Conservation (phyloP, 1,139 yeast genomes). For the Kodamaea fungicola region DNA sequence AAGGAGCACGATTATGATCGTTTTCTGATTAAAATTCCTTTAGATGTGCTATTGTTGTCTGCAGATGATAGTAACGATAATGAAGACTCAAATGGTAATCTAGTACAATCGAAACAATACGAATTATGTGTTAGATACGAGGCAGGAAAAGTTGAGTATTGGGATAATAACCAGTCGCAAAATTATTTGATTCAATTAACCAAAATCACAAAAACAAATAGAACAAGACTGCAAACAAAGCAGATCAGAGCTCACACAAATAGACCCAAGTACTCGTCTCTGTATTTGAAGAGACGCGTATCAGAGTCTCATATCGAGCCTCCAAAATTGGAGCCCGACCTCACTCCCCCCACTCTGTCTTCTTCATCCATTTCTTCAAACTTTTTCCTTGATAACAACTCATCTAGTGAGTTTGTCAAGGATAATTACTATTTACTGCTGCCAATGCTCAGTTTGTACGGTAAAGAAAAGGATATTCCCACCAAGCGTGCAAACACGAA, state of each 20-base stretch:
- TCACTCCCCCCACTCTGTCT: conserved; percentile 8
- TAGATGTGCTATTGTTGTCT: conserved; percentile 30
- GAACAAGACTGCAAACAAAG: not conserved
- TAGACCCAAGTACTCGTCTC: conserved; percentile 39
- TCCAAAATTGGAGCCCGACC: conserved; percentile 7
- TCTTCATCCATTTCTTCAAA: conserved; percentile 1
- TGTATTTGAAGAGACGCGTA: conserved; percentile 33
- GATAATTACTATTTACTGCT: conserved; percentile 39
- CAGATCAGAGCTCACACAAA: conserved; percentile 18
- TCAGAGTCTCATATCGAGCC: conserved; percentile 28
- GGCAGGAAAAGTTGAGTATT: conserved; percentile 50
- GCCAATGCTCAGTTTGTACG: conserved; percentile 24
- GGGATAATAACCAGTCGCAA: conserved; percentile 69
- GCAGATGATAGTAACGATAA: conserved; percentile 1
- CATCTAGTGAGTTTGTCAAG: conserved; percentile 29
- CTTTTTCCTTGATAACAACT: conserved; percentile 14
- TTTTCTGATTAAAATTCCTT: conserved; percentile 52
- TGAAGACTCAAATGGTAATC: conserved; percentile 1
- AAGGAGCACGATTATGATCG: conserved; percentile 53
- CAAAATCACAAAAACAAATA: conserved; percentile 14
- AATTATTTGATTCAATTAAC: conserved; percentile 58
- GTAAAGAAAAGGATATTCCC: conserved; percentile 1
- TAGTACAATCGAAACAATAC: conserved; percentile 19
- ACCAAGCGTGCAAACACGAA: not conserved
- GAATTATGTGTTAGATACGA: conserved; percentile 60